Evolutionary conservation across 352 stramenopile genomes (phyloP).

Genomic region (Phytophthora citricola): DNA sequence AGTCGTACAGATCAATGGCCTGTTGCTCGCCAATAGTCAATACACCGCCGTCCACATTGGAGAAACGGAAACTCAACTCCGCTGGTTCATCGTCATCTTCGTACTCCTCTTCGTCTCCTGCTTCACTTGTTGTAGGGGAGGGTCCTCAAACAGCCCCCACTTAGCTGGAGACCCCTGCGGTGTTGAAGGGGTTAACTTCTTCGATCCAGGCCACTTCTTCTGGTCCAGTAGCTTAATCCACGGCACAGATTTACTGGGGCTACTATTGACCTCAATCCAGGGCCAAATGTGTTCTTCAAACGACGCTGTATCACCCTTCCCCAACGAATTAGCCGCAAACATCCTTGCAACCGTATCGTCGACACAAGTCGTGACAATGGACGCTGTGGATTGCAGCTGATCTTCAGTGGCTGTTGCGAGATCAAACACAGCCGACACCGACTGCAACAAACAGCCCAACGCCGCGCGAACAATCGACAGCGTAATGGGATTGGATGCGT

Average conservation of each 20-base stretch:
- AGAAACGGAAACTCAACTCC: slow-evolving; percentile 73
- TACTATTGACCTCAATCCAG: slow-evolving; percentile 69
- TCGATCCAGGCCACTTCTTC: slow-evolving; percentile 69
- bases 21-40: slow-evolving; percentile 68
- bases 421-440: slow-evolving; percentile 71
- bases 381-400: slow-evolving; percentile 59
- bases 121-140: slow-evolving; percentile 14
- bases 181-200: slow-evolving; percentile 44
- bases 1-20: slow-evolving; percentile 63
- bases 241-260: slow-evolving; percentile 45
- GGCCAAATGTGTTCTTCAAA: slow-evolving; percentile 61
- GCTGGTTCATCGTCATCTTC: slow-evolving; percentile 29
- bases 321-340: slow-evolving; percentile 52
- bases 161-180: slow-evolving; percentile 31
- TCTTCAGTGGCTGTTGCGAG: slow-evolving; percentile 55
- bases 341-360: slow-evolving; percentile 57
- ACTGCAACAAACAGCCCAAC: slow-evolving; percentile 59
- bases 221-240: slow-evolving; percentile 80
- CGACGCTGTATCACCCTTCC: slow-evolving; percentile 36
- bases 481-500: slow-evolving; percentile 42
- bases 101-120: slow-evolving; percentile 32
- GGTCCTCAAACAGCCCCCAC: slow-evolving; percentile 31
- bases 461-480: slow-evolving; percentile 46
- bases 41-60: slow-evolving; percentile 63
- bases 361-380: slow-evolving; percentile 65